phyloP scores from a whole-genome alignment of 768 basidiomycete genomes.

The Suillus occidentalis region DNA sequence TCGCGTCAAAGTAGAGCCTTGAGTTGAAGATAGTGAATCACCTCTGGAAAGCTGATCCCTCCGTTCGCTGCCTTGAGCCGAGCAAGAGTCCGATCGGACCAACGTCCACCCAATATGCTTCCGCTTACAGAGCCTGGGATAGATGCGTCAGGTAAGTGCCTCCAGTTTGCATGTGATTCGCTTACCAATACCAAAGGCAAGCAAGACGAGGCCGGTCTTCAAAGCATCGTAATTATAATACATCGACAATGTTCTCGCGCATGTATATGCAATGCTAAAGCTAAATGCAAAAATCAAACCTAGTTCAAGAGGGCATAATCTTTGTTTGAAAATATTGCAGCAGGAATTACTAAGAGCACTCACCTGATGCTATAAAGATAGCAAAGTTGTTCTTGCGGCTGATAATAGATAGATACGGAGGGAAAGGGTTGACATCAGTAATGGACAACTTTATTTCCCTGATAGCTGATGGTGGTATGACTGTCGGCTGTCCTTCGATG shows the following conservation, averaged over 20 bases:
- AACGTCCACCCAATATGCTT: constrained; percentile 58
- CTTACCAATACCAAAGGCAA: constrained; percentile 71
- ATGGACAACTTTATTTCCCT: constrained; percentile 53
- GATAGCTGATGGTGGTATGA: constrained; percentile 16
- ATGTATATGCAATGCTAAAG: constrained; percentile 72
- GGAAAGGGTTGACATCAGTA: constrained; percentile 70
- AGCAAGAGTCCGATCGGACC: constrained; percentile 49
- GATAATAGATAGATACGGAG: constrained; percentile 58
- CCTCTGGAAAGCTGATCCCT: constrained; percentile 60
- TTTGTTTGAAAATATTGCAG: constrained; percentile 2
- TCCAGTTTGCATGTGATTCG: not conserved
- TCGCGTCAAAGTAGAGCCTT: not conserved
- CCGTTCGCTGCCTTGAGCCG: constrained; percentile 43
- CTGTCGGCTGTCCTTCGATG: constrained; percentile 17
- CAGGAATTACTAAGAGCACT: constrained; percentile 11
- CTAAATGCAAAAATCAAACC: constrained; percentile 74
- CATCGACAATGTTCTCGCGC: constrained; percentile 64
- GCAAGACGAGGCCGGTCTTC: constrained; percentile 72
- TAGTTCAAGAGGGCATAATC: constrained; percentile 23
- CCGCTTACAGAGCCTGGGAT: constrained; percentile 49
- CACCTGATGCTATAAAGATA: constrained; percentile 43
- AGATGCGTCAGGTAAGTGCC: not conserved
- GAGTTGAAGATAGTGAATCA: constrained; percentile 24
- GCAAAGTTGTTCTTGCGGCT: constrained; percentile 65
- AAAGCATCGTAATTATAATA: constrained; percentile 70